Base-by-base conservation (phyloP, 2,329 filamentous ascomycete species). In the Fonsecaea pedrosoi region DNA sequence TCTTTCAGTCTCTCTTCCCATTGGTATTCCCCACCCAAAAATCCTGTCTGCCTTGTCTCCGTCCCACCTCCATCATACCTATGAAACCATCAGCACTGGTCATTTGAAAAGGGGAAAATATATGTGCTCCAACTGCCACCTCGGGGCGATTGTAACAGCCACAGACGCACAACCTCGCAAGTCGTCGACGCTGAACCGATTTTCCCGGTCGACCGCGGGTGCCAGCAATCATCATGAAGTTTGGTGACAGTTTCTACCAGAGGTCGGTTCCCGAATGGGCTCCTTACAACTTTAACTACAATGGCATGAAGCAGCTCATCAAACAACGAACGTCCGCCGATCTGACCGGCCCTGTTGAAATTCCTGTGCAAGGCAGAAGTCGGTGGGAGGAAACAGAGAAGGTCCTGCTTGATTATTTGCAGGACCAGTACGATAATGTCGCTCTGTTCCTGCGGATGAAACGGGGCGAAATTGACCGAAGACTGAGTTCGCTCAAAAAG, bases 281-380 rank as follows among this genome's bases (percentile, higher is more conserved):
- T 74, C 84, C 92, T 71, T 90, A 94, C 77, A 95, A 96, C 78
- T 88, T 96, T 78, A 92, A 95, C 78, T 96, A 96, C 83, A 92
- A 94, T 77, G 90, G 91, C 57, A 85, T 96, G 70, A 96, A 96
- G 79, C 86, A 91, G 77, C 85, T 92, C 74, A 94, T 96, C 82
- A 95, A 94, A 78, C 86, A 86, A 67, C 87, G 92, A 75, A 96
- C 92, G 1, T 90, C 89, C 12, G 86, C 85, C 54, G 87, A 89
- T 77, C 89, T 88, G 57, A 83, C 82, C 34, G 84, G 83, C 72
- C 89, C 90, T 54, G 87, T 93, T 64, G 84, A 89, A 21, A 94
- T 95, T 62, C 92, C 92, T 1, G 91, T 91, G 15, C 87, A 90
- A 62, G 78, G 78, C 68, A 87, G 90, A 75, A 78, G 82, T 8